Evolutionary conservation across 805 yeast species (phyloP), one percentile per base, ranked within the genome.

Genomic region (Teunomyces cretensis): DNA sequence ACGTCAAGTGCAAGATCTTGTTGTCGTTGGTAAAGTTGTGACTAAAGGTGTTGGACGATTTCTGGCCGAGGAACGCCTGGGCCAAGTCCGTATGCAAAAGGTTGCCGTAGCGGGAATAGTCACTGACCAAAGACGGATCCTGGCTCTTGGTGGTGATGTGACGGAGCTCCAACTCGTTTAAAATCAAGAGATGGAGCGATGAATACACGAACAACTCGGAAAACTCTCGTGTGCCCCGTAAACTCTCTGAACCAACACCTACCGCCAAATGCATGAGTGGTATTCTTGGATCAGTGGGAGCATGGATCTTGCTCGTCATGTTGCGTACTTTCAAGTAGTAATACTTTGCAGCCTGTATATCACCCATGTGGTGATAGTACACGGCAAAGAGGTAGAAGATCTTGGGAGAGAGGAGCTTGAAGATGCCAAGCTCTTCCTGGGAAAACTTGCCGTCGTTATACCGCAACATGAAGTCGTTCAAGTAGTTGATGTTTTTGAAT

Each of bases 381-480:
- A 68, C 38, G 1, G 71, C 82, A 39, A 68, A 64, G 14, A 76
- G 47, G 47, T 71, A 75, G 24, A 63, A 64, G 3, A 74, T 54
- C 30, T 60, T 56, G 2, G 78, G 72, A 3, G 72, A 46, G 15
- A 76, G 45, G 19, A 58, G 56, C 39, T 64, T 67, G 42, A 33
- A 48, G 46, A 66, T 71, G n/a, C 59, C 47, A 42, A 68, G 50
- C 41, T 76, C 79, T 47, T 68, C 74, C 2, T 62, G 61, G 2
- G 72, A 61, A 42, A 71, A 69, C 16, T 49, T 48, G 2, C 70
- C 69, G 1, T 55, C 37, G 43, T 73, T 70, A 48, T 70, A 74
- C 14, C 56, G 58, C 16, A 47, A 44, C 43, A 76, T 61, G 48
- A 75, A 76, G 9, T 59, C 54, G 32, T 58, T 56, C 30, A 72